Evolutionary conservation across 1,139 yeast species (phyloP), one percentile per base, ranked within the genome.

Genomic region (Insectozyma bohioensis): DNA sequence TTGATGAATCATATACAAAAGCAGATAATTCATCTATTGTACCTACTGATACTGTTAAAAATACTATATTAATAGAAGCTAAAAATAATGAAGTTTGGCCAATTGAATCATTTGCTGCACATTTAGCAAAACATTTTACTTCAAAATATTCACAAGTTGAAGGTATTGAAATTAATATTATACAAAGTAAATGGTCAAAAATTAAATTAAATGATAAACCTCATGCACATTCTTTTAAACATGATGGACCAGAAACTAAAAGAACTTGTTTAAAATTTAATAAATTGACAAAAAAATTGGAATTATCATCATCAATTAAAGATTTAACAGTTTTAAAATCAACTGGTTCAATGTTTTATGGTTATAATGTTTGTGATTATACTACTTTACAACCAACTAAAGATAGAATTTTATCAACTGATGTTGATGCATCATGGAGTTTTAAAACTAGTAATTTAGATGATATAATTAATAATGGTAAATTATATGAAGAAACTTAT

Each of bases 341-440:
- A 26, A 88, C 97, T n/a, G 94, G 95, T 15, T 86, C 96, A 20
- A 85, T 85, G 85, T 88, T 88, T 67, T 80, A 85, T 61, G 95
- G 94, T 32, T 88, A 71, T 72, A 72, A 86, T 66, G 72, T 69
- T 32, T 87, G 95, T 63, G 96, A 88, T 54, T 86, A 78, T 74
- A 88, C 97, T 46, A 87, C 88, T 30, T 76, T 88, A 54, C 61
- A 78, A 52, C 95, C 94, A 46, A 81, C 95, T 30, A 67, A 61
- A 22, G 97, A 88, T 63, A 75, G 97, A 52, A 81, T 88, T 46
- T 70, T 88, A 50, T 85, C 95, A 12, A 88, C 97, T 14, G 95
- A 87, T 54, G 83, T 88, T 31, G 84, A 75, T 51, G 83, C 94
- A 29, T 48, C 72, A 24, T 85, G 95, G 94, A 68, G 66, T 21